phyloP scores from a whole-genome alignment of 805 yeast species.

The Cyberlindnera mycetangii region DNA sequence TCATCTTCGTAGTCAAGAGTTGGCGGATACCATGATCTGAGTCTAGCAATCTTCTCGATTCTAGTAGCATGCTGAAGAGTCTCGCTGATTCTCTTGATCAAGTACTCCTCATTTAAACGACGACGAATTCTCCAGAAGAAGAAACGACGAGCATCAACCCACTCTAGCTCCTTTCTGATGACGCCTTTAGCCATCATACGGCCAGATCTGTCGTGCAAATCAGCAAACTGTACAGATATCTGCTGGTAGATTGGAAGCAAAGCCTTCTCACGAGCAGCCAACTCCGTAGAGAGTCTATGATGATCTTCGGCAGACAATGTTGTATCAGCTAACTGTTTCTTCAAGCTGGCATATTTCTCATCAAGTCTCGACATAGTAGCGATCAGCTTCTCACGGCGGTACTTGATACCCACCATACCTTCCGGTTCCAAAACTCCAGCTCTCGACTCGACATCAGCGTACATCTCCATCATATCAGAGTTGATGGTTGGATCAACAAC shows the following conservation, averaged over 20 bases:
- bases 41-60: slow-evolving; percentile 80
- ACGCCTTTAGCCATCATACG: slow-evolving; percentile 96
- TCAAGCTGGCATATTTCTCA: slow-evolving; percentile 64
- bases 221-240: slow-evolving; percentile 94
- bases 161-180: slow-evolving; percentile 78
- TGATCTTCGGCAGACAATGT: slow-evolving; percentile 62
- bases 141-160: slow-evolving; percentile 88
- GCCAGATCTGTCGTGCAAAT: slow-evolving; percentile 94
- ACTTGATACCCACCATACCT: slow-evolving; percentile 98
- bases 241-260: slow-evolving; percentile 89
- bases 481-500: slow-evolving; percentile 99
- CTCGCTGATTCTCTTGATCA: slow-evolving; percentile 69
- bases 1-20: slow-evolving; percentile 70
- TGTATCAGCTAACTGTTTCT: slow-evolving; percentile 52
- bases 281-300: slow-evolving; percentile 57
- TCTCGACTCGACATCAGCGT: slow-evolving; percentile 92
- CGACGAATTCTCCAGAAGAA: slow-evolving; percentile 99
- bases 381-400: slow-evolving; percentile 87
- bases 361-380: slow-evolving; percentile 93
- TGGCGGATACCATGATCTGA: slow-evolving; percentile 82
- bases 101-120: slow-evolving; percentile 88
- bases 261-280: slow-evolving; percentile 74
- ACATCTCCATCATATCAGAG: slow-evolving; percentile 98
- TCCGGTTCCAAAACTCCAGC: slow-evolving; percentile 99
- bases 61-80: slow-evolving; percentile 59